These are phyloP conservation scores for Pseudocercospora fijiensis DNA, from an alignment of 2,329 filamentous ascomycete genomes.

Conservation along the genomic window DNA sequence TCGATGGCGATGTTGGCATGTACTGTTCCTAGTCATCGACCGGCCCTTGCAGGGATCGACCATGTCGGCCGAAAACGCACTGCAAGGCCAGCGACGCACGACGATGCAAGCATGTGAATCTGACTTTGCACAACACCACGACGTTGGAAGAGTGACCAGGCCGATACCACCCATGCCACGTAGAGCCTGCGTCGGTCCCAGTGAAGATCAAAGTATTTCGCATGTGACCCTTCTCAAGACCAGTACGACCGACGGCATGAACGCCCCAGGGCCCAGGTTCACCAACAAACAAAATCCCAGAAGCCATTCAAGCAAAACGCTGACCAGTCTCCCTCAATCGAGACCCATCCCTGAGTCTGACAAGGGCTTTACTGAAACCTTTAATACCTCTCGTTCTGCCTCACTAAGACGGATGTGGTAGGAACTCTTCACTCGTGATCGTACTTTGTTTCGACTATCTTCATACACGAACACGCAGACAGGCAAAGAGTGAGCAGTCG, in stretches of 20 bases:
- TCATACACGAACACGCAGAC: not conserved
- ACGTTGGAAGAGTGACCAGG: not conserved
- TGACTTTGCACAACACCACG: not conserved
- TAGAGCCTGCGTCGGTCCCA: not conserved
- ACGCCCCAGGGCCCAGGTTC: not conserved
- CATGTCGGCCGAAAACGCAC: not conserved
- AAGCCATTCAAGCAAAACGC: not conserved
- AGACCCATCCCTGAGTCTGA: not conserved
- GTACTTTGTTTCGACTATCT: not conserved
- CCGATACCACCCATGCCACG: not conserved
- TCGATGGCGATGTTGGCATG: slow-evolving; percentile 4
- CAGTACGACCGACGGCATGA: not conserved
- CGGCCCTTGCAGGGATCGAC: not conserved
- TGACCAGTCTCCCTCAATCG: not conserved
- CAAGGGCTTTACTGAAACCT: not conserved
- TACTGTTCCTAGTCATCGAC: slow-evolving; percentile 6
- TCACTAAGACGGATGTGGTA: not conserved
- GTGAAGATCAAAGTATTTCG: not conserved
- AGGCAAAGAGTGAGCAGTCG: not conserved
- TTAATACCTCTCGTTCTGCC: not conserved
- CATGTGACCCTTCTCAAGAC: not conserved
- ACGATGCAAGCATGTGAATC: not conserved
- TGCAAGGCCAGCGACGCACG: not conserved
- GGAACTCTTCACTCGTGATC: not conserved
- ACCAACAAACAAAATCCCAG: not conserved